Evolutionary conservation across 2,329 filamentous ascomycete species (phyloP).

Genomic region (Zasmidium angulare): DNA sequence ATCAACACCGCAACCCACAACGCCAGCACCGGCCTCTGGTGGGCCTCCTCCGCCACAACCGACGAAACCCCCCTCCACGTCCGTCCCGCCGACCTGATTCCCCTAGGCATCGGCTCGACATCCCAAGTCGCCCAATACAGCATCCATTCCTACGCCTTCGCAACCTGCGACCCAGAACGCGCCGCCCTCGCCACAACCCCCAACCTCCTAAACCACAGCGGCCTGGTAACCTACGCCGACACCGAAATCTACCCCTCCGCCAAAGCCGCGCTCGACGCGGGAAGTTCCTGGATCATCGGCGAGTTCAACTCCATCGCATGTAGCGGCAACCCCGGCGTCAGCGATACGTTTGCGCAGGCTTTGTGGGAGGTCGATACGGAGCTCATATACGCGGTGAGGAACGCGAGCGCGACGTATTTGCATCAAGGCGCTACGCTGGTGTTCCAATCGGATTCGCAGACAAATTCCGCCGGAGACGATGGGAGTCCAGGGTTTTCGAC

Average conservation of each 20-base stretch:
- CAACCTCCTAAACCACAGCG: slow-evolving; percentile 33
- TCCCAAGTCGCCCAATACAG: slow-evolving; percentile 30
- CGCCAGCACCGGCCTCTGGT: slow-evolving; percentile 19
- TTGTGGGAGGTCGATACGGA: slow-evolving; percentile 43
- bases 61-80: slow-evolving; percentile 30
- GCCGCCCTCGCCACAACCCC: slow-evolving; percentile 26
- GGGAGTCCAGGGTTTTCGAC: slow-evolving; percentile 31
- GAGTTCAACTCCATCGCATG: slow-evolving; percentile 46
- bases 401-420: slow-evolving; percentile 39
- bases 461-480: slow-evolving; percentile 29
- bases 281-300: slow-evolving; percentile 36
- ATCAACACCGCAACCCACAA: slow-evolving; percentile 29
- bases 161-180: slow-evolving; percentile 30
- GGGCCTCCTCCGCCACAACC: slow-evolving; percentile 32
- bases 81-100: slow-evolving; percentile 30
- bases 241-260: slow-evolving; percentile 32
- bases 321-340: slow-evolving; percentile 41
- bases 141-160: slow-evolving; percentile 33
- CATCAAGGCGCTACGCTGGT: slow-evolving; percentile 36
- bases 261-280: slow-evolving; percentile 27
- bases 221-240: slow-evolving; percentile 27
- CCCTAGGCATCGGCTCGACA: slow-evolving; percentile 27
- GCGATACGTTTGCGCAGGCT: slow-evolving; percentile 43
- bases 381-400: slow-evolving; percentile 41
- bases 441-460: slow-evolving; percentile 31